Conservation (phyloP, 2,329 filamentous ascomycete genomes). For the Rhynchosporium secalis region DNA sequence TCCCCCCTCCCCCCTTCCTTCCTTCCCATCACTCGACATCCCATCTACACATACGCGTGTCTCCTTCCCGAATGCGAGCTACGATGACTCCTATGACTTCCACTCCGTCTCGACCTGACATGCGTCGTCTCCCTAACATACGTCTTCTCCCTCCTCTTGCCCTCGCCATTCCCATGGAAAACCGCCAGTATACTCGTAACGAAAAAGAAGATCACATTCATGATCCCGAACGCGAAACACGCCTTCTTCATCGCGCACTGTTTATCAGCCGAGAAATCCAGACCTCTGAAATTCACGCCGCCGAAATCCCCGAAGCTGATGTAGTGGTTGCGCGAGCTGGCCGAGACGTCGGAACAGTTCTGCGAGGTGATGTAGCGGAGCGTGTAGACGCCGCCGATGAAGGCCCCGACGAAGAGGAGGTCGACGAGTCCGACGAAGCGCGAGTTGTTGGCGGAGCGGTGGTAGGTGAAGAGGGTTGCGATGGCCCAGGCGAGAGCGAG, state of each 20-base stretch:
- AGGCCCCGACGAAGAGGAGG: conserved; percentile 60
- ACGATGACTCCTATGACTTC: conserved; percentile 37
- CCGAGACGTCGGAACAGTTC: conserved; percentile 65
- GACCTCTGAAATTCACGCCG: conserved; percentile 51
- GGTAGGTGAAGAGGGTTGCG: conserved; percentile 66
- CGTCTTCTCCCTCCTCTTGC: conserved; percentile 20
- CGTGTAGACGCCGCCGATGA: conserved; percentile 62
- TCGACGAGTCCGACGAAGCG: conserved; percentile 61
- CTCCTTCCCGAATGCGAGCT: conserved; percentile 35
- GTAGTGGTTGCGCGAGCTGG: conserved; percentile 49
- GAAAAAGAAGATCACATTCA: conserved; percentile 80
- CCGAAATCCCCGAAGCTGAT: conserved; percentile 63
- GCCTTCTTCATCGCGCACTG: conserved; percentile 92
- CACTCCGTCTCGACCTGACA: conserved; percentile 34
- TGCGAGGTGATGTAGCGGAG: conserved; percentile 59
- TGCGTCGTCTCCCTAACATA: conserved; percentile 37
- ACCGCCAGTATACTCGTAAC: conserved; percentile 72
- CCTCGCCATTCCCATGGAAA: conserved; percentile 29
- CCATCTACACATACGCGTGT: conserved; percentile 37
- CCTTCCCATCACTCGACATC: neutral
- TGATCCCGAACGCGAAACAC: conserved; percentile 84
- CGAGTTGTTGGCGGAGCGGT: conserved; percentile 61
- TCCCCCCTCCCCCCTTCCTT: neutral
- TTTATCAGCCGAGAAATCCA: conserved; percentile 64
- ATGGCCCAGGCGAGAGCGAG: conserved; percentile 64